A percentile compares a stretch with the other conserved stretches of the same genome.
Conservation (phyloP, 1,284 basidiomycete genomes). For the Chalciporus sp. region DNA sequence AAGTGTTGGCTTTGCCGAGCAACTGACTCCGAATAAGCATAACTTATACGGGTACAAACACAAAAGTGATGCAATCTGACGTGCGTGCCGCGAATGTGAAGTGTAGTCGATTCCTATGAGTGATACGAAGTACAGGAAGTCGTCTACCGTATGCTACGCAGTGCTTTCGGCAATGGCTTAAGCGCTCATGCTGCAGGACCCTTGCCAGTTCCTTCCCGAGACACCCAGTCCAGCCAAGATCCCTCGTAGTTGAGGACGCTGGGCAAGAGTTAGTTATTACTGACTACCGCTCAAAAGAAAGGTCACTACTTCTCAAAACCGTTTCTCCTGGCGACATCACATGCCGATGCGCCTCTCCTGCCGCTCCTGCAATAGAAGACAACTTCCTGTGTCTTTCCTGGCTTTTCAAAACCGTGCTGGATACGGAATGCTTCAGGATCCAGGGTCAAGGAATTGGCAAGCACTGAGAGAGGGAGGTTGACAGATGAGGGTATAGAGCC, state of each 20-base stretch:
- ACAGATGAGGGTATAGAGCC: conserved; percentile 96
- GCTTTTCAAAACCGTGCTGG: conserved; percentile 87
- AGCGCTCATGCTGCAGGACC: conserved; percentile 9
- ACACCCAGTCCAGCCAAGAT: conserved; percentile 92
- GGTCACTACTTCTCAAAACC: conserved; percentile 79
- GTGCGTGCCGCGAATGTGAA: no score
- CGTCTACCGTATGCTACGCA: neutral
- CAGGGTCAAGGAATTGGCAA: conserved; percentile 73
- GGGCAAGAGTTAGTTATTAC: conserved; percentile 1
- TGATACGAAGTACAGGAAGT: neutral
- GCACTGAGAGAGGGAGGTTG: conserved; percentile 85
- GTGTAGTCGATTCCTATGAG: neutral
- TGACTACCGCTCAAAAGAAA: neutral
- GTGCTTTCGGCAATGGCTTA: neutral
- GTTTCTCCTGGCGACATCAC: conserved; percentile 82
- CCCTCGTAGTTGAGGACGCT: conserved; percentile 89
- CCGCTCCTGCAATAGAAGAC: conserved; percentile 96
- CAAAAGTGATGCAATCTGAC: neutral
- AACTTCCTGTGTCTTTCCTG: conserved; percentile 74
- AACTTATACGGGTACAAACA: no score
- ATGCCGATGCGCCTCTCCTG: conserved; percentile 79
- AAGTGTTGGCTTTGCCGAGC: neutral
- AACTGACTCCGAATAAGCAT: neutral
- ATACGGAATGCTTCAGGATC: conserved; percentile 61
- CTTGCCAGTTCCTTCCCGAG: conserved; percentile 50